Base-by-base conservation (phyloP, 225 moss, liverwort and hornwort genomes). In the Takakia lepidozioides region DNA sequence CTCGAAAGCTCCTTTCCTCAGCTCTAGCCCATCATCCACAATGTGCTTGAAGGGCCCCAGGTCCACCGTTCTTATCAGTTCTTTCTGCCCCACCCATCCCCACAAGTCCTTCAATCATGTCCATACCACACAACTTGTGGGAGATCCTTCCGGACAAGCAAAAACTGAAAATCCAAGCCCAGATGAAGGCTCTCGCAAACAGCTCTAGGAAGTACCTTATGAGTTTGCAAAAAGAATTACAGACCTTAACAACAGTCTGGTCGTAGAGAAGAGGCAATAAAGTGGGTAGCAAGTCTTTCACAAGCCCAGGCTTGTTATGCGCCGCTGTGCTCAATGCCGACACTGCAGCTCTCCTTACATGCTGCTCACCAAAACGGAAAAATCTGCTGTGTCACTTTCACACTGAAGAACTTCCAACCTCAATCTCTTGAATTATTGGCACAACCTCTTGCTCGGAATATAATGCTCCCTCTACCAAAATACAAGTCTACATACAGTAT, bases 211-310 rank as follows among this genome's bases (percentile, higher is more conserved):
- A n/a, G n/a, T n/a, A n/a, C n/a, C n/a, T n/a, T n/a, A n/a, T n/a
- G n/a, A n/a, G n/a, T n/a, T n/a, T n/a, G n/a, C n/a, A n/a, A n/a
- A n/a, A n/a, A n/a, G n/a, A n/a, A n/a, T n/a, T n/a, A n/a, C n/a
- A n/a, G n/a, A 99, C 98, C 91, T 99, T 99, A 47, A 99, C 81
- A 59, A 91, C 87, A 63, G 98, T 99, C 75, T 99, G 98, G 53
- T 91, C 91, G 59, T 99, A 99, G 26, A 99, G 73, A 48, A 99
- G 81, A 41, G 98, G 98, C 59, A 99, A 64, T 25, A 99, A 69
- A 41, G 83, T 78, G 18, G 87, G 87, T 43, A 99, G 64, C 38
- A 99, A 76, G 55, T 99, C 91, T 74, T 87, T 91, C 49, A 99
- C 76, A 48, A 99, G 81, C 41, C 39, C 85, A 64, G 98, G 98